Base-by-base conservation (phyloP, 2,329 filamentous ascomycete species). In the Geosmithia flava region DNA sequence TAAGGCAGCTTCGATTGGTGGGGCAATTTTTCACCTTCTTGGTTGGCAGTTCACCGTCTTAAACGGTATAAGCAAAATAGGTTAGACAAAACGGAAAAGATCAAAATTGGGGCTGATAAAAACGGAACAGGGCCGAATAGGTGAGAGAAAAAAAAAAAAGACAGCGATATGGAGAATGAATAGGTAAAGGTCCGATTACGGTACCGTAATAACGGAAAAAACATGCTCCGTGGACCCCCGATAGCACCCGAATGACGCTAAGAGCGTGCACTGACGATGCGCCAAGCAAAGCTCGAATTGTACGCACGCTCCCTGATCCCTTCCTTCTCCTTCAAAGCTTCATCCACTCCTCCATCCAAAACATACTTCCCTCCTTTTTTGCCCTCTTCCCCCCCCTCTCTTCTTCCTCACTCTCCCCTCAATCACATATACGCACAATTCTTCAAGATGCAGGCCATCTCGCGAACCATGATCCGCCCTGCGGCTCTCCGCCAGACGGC, bases 391-490 rank as follows among this genome's bases (percentile, higher is more conserved):
- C 53, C 15, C 53, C 50, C 27, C 43, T 56, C 52, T 54, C 56
- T 42, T 53, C 50, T 48, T 50, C 50, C 51, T 51, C 53, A 52
- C 13, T 27, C 40, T 41, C 11, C 46, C 16, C n/a, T n/a, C n/a
- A n/a, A n/a, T n/a, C n/a, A n/a, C n/a, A n/a, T n/a, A n/a, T n/a
- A 15, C 19, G 23, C 19, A 41, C 37, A 20, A 40, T 44, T 48
- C 50, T 49, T 50, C 70, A 81, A 64, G 61, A 95, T 95, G 90
- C 88, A 94, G 79, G 84, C 87, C 62, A 72, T 95, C 69, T 76
- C 84, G 64, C 82, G 85, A 77, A 65, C 63, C 68, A 61, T 69
- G 76, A 76, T 73, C 81, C 76, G 72, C 82, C 75, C 70, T 69
- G 83, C 73, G 78, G 75, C 78, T 71, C 78, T 75, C 73, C 81